Base-by-base conservation (phyloP, 176 grass and related monocot genomes). In the Puccinellia tenuiflora region DNA sequence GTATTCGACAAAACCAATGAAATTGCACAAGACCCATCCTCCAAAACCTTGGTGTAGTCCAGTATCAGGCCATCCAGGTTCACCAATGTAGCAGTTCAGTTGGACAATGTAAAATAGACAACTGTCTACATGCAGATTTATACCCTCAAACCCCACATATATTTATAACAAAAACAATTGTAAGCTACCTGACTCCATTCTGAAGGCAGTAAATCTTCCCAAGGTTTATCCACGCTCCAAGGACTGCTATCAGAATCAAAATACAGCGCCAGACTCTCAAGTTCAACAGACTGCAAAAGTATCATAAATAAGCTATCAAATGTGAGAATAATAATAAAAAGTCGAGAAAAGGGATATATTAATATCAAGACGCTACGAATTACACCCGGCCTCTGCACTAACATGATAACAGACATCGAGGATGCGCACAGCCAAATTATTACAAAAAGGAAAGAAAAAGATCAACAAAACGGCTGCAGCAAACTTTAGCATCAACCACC, bases 191-290 rank as follows among this genome's bases (percentile, higher is more conserved):
- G 81, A 84, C 80, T 93, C 96, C 96, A 98, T 77, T 98, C 92
- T 85, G 88, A 88, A 91, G 96, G 96, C 78, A 85, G 77, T 78
- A 95, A 87, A 91, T 95, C 92, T 90, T 95, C 91, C 96, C 96
- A 98, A 54, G 87, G 68, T 62, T 98, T 95, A 75, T 90, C 73
- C 45, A 95, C 68, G 50, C 43, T 84, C 96, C 92, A 98, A 48
- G 91, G 88, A 82, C 86, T 91, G 83, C 83, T 93, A 85, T 98
- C 92, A 81, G 92, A 98, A 83, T 98, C 92, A 63, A 98, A 98
- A 98, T 98, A 98, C 45, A 98, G 68, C 30, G 92, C 96, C 55
- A 98, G 89, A 81, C 92, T 90, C 88, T 95, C 85, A 73, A 98
- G 96, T 88, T 93, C 85, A 79, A 98, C 88, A 64, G 96, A 95